Evolutionary conservation across 2,329 filamentous ascomycete species (phyloP), one percentile per base, ranked within the genome.

Genomic region (Trichoderma asperellum): DNA sequence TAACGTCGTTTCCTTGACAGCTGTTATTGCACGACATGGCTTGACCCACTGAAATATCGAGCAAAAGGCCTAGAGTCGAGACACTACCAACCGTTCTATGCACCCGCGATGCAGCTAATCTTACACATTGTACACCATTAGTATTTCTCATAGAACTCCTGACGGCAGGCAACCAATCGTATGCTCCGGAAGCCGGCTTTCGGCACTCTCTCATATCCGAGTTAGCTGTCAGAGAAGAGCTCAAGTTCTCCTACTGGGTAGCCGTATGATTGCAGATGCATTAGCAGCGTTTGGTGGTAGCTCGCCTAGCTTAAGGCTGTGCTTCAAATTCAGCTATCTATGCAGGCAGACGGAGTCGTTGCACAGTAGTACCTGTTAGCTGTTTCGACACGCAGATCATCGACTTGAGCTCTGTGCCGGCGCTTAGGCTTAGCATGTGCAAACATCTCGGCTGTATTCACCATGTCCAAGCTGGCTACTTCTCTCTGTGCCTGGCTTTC

Each of bases 321-420:
- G 32, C 43, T 37, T 63, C 60, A 53, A 37, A 63, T 14, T 32
- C 21, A 53, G 47, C 43, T 32, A 4, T 24, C 1, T 10, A 57
- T 35, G 29, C 29, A 11, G 55, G 18, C 53, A n/a, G 27, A 56
- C 16, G 53, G 14, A 24, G 53, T 56, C 6, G 29, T 34, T 34
- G 27, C n/a, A 12, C 47, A 49, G 47, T 11, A 49, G 21, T 24
- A 11, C 6, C 10, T 49, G 7, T 56, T 56, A 34, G 53, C 29
- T 52, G 59, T 52, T 62, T 62, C 43, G 43, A 52, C 21, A 53
- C 37, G 60, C 60, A 35, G 34, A 29, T 27, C 32, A 63, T 53
- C 47, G 35, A n/a, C 43, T 34, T 63, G 32, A 53, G 34, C 47
- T 35, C 32, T 53, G 32, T 53, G 34, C 32, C 40, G 21, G 34